These are phyloP conservation scores for Pouteria glomerata DNA, from an alignment of 148 eudicot genomes.

Conservation along the genomic window DNA sequence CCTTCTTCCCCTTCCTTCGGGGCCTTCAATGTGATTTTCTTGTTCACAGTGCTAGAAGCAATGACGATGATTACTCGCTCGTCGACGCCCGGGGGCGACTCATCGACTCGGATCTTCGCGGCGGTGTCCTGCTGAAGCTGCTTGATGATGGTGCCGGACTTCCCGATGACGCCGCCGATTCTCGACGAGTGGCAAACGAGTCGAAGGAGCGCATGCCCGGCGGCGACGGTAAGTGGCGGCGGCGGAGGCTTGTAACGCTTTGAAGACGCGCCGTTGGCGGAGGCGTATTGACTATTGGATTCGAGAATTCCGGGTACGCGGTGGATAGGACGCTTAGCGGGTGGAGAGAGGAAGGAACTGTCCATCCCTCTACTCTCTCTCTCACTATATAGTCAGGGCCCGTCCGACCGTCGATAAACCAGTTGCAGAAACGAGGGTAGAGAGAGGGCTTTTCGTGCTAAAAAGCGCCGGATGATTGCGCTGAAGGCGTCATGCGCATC, in stretches of 20 bases:
- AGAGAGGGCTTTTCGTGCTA: no score
- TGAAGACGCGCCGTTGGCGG: conserved; percentile 14
- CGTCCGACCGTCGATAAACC: no score
- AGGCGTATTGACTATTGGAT: not conserved
- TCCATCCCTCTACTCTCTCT: conserved; percentile 3
- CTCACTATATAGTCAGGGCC: no score
- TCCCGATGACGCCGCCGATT: conserved; percentile 71
- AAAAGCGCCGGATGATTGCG: no score
- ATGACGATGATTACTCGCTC: conserved; percentile 45
- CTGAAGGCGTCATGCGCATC: no score
- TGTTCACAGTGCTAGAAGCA: conserved; percentile 14
- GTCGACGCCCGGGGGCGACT: conserved; percentile 34
- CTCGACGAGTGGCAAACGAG: conserved; percentile 62
- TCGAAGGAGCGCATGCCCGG: conserved; percentile 44
- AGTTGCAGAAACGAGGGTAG: no score
- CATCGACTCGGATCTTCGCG: conserved; percentile 53
- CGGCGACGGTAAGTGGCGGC: conserved; percentile 25
- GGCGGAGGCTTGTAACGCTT: conserved; percentile 19
- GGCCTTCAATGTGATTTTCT: conserved; percentile 16
- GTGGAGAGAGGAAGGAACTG: conserved; percentile 9
- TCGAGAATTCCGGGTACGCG: conserved; percentile 11
- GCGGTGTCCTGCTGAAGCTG: conserved; percentile 48
- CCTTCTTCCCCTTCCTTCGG: not conserved
- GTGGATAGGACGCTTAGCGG: conserved; percentile 12
- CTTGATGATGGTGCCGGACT: conserved; percentile 56